Evolutionary conservation across 2,329 filamentous ascomycete genomes (phyloP).

Genomic region (Fusarium drepaniforme): DNA sequence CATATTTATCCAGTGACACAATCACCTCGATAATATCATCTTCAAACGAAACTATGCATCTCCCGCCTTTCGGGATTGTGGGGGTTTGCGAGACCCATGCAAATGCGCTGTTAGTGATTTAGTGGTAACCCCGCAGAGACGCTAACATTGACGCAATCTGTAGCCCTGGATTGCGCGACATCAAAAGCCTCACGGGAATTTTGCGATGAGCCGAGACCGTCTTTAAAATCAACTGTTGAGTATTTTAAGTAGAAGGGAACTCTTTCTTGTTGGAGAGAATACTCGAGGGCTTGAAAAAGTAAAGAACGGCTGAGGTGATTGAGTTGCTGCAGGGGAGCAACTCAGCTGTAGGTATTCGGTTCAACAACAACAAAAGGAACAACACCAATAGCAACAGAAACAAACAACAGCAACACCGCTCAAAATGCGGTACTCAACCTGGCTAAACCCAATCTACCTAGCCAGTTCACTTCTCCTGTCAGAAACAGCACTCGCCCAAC

Average conservation of each 20-base stretch:
- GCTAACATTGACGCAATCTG: slow-evolving; percentile 42
- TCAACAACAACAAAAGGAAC: background rate
- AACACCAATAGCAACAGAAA: background rate
- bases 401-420: background rate
- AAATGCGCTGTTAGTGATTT: slow-evolving; percentile 30
- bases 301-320: background rate
- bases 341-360: background rate
- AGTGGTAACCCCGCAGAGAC: fast-evolving
- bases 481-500: background rate
- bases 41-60: background rate
- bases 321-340: background rate
- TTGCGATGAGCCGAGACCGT: background rate
- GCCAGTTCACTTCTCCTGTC: slow-evolving; percentile 1
- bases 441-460: slow-evolving; percentile 11
- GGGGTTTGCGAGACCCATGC: background rate
- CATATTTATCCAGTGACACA: background rate
- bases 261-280: fast-evolving
- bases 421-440: slow-evolving; percentile 26
- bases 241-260: background rate
- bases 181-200: slow-evolving; percentile 2
- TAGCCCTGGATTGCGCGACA: slow-evolving; percentile 26
- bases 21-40: background rate
- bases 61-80: background rate
- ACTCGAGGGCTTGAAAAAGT: background rate
- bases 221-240: background rate